These are phyloP conservation scores for Ceratocystiopsis sp. DNA, from an alignment of 2,329 filamentous ascomycete genomes.

Conservation along the genomic window DNA sequence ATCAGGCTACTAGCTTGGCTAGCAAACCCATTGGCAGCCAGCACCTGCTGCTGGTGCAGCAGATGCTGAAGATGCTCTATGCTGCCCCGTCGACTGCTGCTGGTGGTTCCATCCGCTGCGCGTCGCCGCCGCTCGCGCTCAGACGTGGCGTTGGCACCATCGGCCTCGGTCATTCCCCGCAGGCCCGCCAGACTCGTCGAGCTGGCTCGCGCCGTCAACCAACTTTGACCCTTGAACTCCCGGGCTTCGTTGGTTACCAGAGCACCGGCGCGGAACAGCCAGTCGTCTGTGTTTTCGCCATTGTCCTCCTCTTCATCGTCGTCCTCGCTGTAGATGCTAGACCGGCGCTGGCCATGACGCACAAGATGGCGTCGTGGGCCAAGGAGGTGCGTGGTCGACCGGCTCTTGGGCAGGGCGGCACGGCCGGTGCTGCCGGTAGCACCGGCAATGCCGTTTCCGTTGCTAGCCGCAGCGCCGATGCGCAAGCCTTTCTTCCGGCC, in stretches of 20 bases:
- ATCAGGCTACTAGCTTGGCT: conserved; percentile 32
- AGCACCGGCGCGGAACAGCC: conserved; percentile 46
- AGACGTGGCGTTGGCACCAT: conserved; percentile 20
- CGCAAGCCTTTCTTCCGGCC: background rate
- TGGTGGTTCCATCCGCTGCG: conserved; percentile 12
- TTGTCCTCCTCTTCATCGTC: conserved; percentile 6
- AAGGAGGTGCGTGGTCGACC: conserved; percentile 41
- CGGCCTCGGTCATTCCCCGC: conserved; percentile 29
- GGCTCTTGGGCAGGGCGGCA: conserved; percentile 36
- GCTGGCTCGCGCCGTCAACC: conserved; percentile 48
- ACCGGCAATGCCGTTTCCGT: too few species aligned
- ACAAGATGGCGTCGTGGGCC: background rate
- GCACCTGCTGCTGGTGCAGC: conserved; percentile 19
- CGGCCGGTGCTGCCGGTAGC: background rate
- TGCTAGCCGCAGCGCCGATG: background rate
- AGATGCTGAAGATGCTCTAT: conserved; percentile 16
- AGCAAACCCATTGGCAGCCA: conserved; percentile 7
- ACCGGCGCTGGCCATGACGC: too few species aligned
- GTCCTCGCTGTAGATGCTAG: conserved; percentile 1
- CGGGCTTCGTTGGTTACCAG: conserved; percentile 43
- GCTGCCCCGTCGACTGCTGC: conserved; percentile 18
- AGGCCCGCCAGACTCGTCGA: conserved; percentile 42
- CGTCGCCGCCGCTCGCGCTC: conserved; percentile 25
- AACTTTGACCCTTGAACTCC: conserved; percentile 52
- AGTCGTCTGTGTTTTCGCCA: conserved; percentile 13